These are phyloP conservation scores for Thinopyrum obtusiflorum DNA, from an alignment of 202 grass and related monocot genomes.

Conservation along the genomic window DNA sequence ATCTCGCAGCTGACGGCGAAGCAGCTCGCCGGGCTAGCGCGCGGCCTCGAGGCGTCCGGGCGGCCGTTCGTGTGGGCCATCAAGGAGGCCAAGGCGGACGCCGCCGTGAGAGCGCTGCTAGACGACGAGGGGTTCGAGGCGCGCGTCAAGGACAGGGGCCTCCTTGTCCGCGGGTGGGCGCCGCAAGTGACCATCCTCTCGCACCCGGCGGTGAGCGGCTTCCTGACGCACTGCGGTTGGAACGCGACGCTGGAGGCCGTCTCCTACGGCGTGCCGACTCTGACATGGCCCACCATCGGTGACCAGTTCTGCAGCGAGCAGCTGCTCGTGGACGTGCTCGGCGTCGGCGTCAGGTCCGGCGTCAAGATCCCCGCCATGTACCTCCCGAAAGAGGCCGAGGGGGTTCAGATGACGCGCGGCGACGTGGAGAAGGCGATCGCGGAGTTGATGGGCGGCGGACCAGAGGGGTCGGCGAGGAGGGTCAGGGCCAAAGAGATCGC, in stretches of 20 bases:
- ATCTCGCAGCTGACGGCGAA: not conserved
- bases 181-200: slow-evolving; percentile 59
- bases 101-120: slow-evolving; percentile 15
- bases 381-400: not conserved
- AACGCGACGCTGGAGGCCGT: slow-evolving; percentile 60
- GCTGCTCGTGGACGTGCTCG: slow-evolving; percentile 44
- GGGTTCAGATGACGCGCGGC: slow-evolving; percentile 20
- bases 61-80: slow-evolving; percentile 59
- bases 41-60: slow-evolving; percentile 28
- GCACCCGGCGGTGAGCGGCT: slow-evolving; percentile 46
- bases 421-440: slow-evolving; percentile 32
- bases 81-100: slow-evolving; percentile 33
- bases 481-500: slow-evolving; percentile 30
- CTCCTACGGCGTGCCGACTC: slow-evolving; percentile 41
- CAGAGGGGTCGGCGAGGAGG: slow-evolving; percentile 27
- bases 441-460: slow-evolving; percentile 40
- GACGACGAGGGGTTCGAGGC: slow-evolving; percentile 37
- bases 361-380: not conserved
- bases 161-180: slow-evolving; percentile 50
- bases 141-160: slow-evolving; percentile 31
- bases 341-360: slow-evolving; percentile 43
- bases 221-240: slow-evolving; percentile 67
- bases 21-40: slow-evolving; percentile 39
- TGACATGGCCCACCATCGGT: slow-evolving; percentile 48
- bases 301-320: slow-evolving; percentile 62